Evolutionary conservation across 805 yeast genomes (phyloP), one percentile per base, ranked within the genome.

Genomic region (Cyberlindnera lachancei): DNA sequence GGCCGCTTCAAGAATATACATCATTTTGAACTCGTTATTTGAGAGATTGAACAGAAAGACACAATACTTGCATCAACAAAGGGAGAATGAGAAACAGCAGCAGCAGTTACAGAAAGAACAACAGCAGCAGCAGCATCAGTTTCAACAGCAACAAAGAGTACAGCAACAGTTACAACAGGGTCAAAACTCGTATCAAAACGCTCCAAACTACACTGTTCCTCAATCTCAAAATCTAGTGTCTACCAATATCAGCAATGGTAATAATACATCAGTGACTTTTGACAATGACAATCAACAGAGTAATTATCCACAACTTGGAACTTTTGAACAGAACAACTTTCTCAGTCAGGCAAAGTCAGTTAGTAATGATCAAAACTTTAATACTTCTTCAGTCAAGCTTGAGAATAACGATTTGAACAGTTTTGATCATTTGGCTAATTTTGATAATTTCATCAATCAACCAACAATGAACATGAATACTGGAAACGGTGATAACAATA

Each of bases 1-100:
- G 57, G 82, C 95, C 4, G 90, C 95, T 1, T 66, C 73, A 33
- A 64, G 95, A 42, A 86, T 92, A 13, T 85, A 81, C 58, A 76
- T 77, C 45, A 74, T 87, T 35, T 67, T 86, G 52, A 83, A 83
- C 52, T 75, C 79, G n/a, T 58, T 86, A 33, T 83, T 83, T 50
- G 90, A 82, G 47, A 84, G 79, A 51, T 61, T 83, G 50, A 84
- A 84, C 50, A 67, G 80, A 46, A 70, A 75, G 50, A 81, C 92
- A 1, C 84, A 82, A 2, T 66, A 58, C 22, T 44, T 62, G 24
- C 57, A 64, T 26, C 44, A 50, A 20, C 48, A 46, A 36, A 44
- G 55, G 41, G 46, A 41, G 22, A 25, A 24, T n/a, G 24, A 27
- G 18, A 23, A 31, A 14, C 40, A 39, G 27, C n/a, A n/a, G n/a